These are phyloP conservation scores for Stropharia rugosoannulata DNA, from an alignment of 768 basidiomycete species.

Conservation along the genomic window DNA sequence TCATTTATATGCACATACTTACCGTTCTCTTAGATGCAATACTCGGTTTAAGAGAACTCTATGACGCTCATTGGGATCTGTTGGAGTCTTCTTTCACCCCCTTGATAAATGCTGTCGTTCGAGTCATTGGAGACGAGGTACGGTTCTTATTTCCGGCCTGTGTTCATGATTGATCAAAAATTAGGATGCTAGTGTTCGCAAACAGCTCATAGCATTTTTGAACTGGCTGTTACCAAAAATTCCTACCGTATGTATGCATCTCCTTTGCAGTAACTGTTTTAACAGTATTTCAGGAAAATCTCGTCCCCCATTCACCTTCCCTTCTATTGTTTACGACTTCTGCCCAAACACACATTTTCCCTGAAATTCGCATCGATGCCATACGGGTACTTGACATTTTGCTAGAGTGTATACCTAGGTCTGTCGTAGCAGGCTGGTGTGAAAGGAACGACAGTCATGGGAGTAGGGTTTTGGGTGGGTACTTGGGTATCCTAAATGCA, in stretches of 20 bases:
- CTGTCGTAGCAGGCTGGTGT: slow-evolving; percentile 70
- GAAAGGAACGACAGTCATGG: slow-evolving; percentile 51
- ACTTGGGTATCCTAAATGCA: slow-evolving; percentile 74
- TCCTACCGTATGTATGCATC: slow-evolving; percentile 42
- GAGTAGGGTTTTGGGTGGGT: slow-evolving; percentile 70
- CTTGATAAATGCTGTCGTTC: slow-evolving; percentile 61
- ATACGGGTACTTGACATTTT: slow-evolving; percentile 77
- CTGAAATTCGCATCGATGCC: slow-evolving; percentile 91
- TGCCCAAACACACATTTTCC: slow-evolving; percentile 93
- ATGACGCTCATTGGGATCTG: slow-evolving; percentile 59
- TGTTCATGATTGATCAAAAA: slow-evolving; percentile 8
- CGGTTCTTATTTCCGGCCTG: slow-evolving; percentile 15
- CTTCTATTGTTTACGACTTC: slow-evolving; percentile 87
- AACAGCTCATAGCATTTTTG: slow-evolving; percentile 65
- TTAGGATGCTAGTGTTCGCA: slow-evolving; percentile 82
- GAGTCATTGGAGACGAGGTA: slow-evolving; percentile 83
- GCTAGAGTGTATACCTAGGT: slow-evolving; percentile 65
- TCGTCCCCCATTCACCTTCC: slow-evolving; percentile 72
- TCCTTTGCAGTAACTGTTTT: neutral
- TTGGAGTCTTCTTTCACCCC: slow-evolving; percentile 50
- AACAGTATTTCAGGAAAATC: slow-evolving; percentile 47
- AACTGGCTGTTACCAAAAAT: slow-evolving; percentile 71
- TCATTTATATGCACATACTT: neutral
- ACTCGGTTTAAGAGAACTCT: slow-evolving; percentile 67
- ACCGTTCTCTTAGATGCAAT: slow-evolving; percentile 61